Conservation (phyloP, 345 rosid genomes). For the Erysimum cheiranthoides region DNA sequence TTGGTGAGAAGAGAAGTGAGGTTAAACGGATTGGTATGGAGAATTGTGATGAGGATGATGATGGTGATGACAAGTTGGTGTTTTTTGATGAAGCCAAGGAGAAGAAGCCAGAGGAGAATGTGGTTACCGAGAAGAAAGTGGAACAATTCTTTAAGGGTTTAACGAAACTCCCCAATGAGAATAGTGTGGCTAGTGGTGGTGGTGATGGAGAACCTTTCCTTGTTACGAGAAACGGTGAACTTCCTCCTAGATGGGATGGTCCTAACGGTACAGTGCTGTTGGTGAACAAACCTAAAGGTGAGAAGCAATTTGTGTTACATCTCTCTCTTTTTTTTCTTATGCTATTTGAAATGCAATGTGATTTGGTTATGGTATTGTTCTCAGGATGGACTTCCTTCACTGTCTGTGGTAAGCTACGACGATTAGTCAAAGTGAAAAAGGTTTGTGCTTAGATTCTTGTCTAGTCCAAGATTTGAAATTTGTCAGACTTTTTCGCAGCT, state of each 20-base stretch:
- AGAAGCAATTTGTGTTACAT: conserved; percentile 25
- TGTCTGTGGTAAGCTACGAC: conserved; percentile 95
- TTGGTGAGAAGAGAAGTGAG: conserved; percentile 35
- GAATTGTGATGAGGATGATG: conserved; percentile 32
- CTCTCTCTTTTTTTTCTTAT: conserved; percentile 6
- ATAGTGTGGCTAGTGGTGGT: conserved; percentile 52
- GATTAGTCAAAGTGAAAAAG: conserved; percentile 89
- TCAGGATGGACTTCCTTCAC: conserved; percentile 98
- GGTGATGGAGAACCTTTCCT: conserved; percentile 72
- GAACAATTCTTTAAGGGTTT: conserved; percentile 85
- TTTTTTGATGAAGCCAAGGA: conserved; percentile 76
- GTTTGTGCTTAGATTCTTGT: conserved; percentile 45
- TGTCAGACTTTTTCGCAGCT: not conserved
- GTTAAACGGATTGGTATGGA: conserved; percentile 34
- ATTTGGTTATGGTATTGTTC: conserved; percentile 33
- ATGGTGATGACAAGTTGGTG: conserved; percentile 57
- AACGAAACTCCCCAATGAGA: conserved; percentile 72
- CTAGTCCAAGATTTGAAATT: conserved; percentile 9
- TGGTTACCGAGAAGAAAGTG: conserved; percentile 81
- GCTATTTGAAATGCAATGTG: conserved; percentile 2
- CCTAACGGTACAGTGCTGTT: conserved; percentile 81
- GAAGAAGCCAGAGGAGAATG: conserved; percentile 45
- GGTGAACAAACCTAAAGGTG: conserved; percentile 95
- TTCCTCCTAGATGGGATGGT: conserved; percentile 91
- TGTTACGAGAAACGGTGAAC: conserved; percentile 70